These are phyloP conservation scores for Purshia tridentata DNA, from an alignment of 306 rosid species.

Conservation along the genomic window DNA sequence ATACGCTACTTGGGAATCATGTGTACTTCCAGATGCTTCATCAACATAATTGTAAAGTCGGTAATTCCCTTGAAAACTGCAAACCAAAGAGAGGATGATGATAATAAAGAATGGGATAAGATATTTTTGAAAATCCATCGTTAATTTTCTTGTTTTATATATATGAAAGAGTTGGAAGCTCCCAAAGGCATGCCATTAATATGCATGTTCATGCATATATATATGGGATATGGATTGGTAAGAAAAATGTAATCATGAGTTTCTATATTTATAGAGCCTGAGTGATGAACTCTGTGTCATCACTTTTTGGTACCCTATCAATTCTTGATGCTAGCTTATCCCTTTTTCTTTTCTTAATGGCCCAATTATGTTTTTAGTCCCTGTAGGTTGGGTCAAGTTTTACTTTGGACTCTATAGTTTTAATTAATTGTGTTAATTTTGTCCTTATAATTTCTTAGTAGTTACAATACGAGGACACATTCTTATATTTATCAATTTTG, in stretches of 20 bases:
- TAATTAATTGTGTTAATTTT: too few species aligned
- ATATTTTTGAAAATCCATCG: conserved; percentile 34
- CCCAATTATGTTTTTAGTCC: too few species aligned
- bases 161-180: too few species aligned
- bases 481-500: too few species aligned
- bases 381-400: too few species aligned
- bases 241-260: not conserved
- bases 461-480: too few species aligned
- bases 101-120: conserved; percentile 27
- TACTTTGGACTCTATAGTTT: too few species aligned
- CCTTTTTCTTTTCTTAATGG: too few species aligned
- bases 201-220: conserved; percentile 5
- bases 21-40: not conserved
- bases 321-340: not conserved
- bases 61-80: conserved; percentile 33
- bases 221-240: not conserved
- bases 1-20: conserved; percentile 25
- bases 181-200: not conserved
- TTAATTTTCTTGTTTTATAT: not conserved
- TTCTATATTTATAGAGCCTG: not conserved
- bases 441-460: too few species aligned
- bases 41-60: conserved; percentile 17
- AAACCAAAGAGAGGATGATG: conserved; percentile 29
- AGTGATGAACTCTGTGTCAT: not conserved
- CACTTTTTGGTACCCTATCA: conserved; percentile 1